Evolutionary conservation across 352 stramenopile species (phyloP).

Genomic region (Pythium oligandrum): DNA sequence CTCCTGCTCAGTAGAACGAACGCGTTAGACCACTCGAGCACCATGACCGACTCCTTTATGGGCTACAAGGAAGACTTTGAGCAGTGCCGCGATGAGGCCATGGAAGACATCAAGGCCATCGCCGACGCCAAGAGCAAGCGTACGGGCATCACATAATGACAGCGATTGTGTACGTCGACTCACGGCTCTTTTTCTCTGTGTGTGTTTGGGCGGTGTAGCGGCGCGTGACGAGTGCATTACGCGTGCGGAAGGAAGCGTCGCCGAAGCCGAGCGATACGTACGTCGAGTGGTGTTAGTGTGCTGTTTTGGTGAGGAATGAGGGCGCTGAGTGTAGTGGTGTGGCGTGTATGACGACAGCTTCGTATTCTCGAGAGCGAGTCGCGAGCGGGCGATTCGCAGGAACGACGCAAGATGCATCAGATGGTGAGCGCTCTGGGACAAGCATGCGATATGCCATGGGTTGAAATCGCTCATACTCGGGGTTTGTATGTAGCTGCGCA

Average conservation of each 20-base stretch:
- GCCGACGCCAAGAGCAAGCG: conserved; percentile 29
- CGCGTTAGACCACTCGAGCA: neutral
- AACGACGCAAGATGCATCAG: conserved; percentile 81
- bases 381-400: conserved; percentile 67
- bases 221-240: conserved; percentile 44
- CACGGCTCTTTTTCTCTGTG: neutral
- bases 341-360: conserved; percentile 25
- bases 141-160: neutral
- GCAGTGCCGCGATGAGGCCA: conserved; percentile 74
- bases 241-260: conserved; percentile 63
- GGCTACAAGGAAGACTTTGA: conserved; percentile 84
- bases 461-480: neutral
- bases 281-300: conserved; percentile 1
- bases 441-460: neutral
- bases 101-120: conserved; percentile 63
- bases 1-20: too few relatives aligned
- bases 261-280: conserved; percentile 75
- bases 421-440: conserved; percentile 20
- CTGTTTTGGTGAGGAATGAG: too few relatives aligned
- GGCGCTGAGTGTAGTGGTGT: too few relatives aligned
- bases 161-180: too few relatives aligned
- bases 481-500: conserved; percentile 38
- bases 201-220: conserved; percentile 16
- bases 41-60: conserved; percentile 77
- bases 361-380: conserved; percentile 83